Base-by-base conservation (phyloP, 2,329 filamentous ascomycete genomes). In the Malbranchea cinnamomea region DNA sequence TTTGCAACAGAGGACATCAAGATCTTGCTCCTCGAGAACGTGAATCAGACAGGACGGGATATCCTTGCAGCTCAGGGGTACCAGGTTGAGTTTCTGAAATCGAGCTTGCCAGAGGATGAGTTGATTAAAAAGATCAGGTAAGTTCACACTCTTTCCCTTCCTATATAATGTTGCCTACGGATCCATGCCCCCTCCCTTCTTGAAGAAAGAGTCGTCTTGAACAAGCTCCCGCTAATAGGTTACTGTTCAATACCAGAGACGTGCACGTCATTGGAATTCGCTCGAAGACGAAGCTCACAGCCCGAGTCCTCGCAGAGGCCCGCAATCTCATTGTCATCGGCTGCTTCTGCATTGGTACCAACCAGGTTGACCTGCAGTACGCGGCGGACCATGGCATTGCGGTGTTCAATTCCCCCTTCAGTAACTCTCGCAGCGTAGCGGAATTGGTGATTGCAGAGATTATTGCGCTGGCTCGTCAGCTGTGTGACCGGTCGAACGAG, bases 261-360 rank as follows among this genome's bases (percentile, higher is more conserved):
- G 81, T 94, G 16, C 89, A 98, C 51, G 89, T 95, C 47, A 89
- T 98, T 52, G 89, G 89, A 41, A 95, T 98, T 47, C 81, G 89
- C 41, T 95, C 87, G 36, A 98, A 98, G 66, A 98, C 89, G 19
- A 93, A 89, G 62, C 71, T 98, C 51, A 87, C 75, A 6, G 76
- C 79, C 39, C 77, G 75, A 47, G 81, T 98, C 16, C 68, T 98
- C 37, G 68, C 72, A 33, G 77, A 91, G 53, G 89, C 89, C 32
- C 91, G 85, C 63, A 92, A 94, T 54, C 69, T 98, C 31, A 78
- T 95, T 35, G 89, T 94, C 38, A 74, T 95, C 45, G 89, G 89
- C 37, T 98, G 89, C 63, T 98, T 98, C 69, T 98, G 89, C 57
- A 98, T 98, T 47, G 89, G 89, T 41, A 98, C 89, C 34, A 95